phyloP scores from a whole-genome alignment of 805 yeast species.

The Teunomyces tritomae region DNA sequence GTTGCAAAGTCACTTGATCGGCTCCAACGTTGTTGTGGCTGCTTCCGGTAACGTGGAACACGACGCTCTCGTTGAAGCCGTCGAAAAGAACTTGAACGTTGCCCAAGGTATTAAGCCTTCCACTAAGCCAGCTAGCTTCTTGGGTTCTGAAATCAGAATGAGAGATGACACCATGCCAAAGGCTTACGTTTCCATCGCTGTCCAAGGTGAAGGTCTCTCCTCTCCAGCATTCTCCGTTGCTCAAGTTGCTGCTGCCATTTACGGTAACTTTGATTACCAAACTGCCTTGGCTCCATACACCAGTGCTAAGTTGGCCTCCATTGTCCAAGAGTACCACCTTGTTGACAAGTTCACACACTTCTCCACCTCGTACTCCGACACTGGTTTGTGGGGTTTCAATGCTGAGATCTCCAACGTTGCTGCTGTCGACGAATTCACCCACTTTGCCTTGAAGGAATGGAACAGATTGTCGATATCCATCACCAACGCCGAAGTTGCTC shows the following conservation, averaged over 20 bases:
- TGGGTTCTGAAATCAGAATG: conserved; percentile 84
- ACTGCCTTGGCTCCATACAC: conserved; percentile 49
- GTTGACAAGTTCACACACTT: conserved; percentile 72
- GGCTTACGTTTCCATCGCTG: conserved; percentile 77
- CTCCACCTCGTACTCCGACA: conserved; percentile 68
- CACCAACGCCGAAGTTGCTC: conserved; percentile 72
- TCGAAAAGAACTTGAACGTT: conserved; percentile 50
- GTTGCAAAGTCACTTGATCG: conserved; percentile 53
- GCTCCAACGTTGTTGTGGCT: conserved; percentile 67
- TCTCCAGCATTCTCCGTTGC: conserved; percentile 70
- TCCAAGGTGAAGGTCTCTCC: conserved; percentile 60
- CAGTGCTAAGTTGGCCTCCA: conserved; percentile 68
- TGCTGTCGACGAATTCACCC: conserved; percentile 71
- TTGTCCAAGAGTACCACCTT: conserved; percentile 68
- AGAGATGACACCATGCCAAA: conserved; percentile 85
- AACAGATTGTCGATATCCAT: conserved; percentile 76
- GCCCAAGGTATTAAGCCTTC: conserved; percentile 51
- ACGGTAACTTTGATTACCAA: conserved; percentile 52
- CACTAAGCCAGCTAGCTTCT: conserved; percentile 57
- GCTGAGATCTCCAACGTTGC: conserved; percentile 59
- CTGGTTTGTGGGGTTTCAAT: conserved; percentile 83
- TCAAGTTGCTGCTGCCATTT: conserved; percentile 66
- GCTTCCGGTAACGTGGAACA: conserved; percentile 70
- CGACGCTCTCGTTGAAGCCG: conserved; percentile 64
- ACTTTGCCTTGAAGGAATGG: conserved; percentile 84